These are phyloP conservation scores for Staphylotrichum tortipilum DNA, from an alignment of 495 filamentous ascomycete genomes.

Conservation along the genomic window DNA sequence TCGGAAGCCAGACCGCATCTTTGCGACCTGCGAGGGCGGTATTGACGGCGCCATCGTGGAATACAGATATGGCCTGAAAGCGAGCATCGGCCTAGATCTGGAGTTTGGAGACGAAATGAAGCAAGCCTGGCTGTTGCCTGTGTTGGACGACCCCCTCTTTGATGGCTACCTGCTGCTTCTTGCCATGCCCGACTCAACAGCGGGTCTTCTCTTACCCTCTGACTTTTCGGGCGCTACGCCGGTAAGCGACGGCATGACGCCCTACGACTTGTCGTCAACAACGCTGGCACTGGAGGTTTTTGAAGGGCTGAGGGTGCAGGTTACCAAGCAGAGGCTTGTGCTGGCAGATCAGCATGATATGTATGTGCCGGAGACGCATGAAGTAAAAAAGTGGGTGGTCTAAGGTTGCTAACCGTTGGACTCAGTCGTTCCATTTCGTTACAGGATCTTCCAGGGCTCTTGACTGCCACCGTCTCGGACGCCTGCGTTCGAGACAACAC, in stretches of 20 bases:
- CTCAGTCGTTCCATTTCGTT: constrained; percentile 21
- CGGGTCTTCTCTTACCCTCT: constrained; percentile 28
- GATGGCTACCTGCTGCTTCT: constrained; percentile 38
- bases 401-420: constrained; percentile 1
- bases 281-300: constrained; percentile 47
- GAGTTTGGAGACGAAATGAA: constrained; percentile 35
- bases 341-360: constrained; percentile 15
- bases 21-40: constrained; percentile 51
- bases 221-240: constrained; percentile 31
- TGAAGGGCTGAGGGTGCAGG: constrained; percentile 39
- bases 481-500: constrained; percentile 22
- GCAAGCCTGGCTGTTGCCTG: constrained; percentile 31
- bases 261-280: constrained; percentile 42
- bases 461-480: constrained; percentile 22
- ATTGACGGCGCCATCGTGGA: constrained; percentile 57
- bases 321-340: constrained; percentile 45
- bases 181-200: constrained; percentile 39
- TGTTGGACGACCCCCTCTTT: constrained; percentile 22
- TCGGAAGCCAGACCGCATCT: constrained; percentile 42
- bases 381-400: too few species aligned
- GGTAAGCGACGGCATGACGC: constrained; percentile 29
- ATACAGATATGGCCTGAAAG: constrained; percentile 62
- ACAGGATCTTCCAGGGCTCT: constrained; percentile 16
- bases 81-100: constrained; percentile 50
- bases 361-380: too few species aligned